phyloP scores from a whole-genome alignment of 306 rosid species.

The Gynostemma pentaphyllum region DNA sequence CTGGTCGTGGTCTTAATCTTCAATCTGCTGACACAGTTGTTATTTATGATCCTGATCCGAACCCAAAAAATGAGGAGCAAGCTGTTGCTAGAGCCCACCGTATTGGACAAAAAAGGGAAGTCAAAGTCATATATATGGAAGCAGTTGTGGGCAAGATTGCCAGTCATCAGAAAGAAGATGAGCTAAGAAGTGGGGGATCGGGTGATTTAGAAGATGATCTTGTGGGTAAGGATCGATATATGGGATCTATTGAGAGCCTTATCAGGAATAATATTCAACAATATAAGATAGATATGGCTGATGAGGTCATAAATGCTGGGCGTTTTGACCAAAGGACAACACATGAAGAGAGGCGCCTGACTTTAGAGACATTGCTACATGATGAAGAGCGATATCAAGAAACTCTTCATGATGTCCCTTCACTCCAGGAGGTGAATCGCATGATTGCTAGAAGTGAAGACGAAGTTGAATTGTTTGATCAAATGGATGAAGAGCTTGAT shows the following conservation, averaged over 20 bases:
- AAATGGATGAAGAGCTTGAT: constrained; percentile 94
- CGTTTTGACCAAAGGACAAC: constrained; percentile 99
- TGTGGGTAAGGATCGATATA: constrained; percentile 94
- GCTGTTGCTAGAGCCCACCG: constrained; percentile 99
- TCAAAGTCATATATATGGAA: constrained; percentile 92
- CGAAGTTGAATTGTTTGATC: constrained; percentile 83
- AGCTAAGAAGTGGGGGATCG: constrained; percentile 64
- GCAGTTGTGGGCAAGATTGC: constrained; percentile 91
- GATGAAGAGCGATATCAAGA: constrained; percentile 97
- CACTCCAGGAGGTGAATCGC: constrained; percentile 90
- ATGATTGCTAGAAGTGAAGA: constrained; percentile 93
- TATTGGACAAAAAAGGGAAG: constrained; percentile 94
- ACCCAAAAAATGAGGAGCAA: constrained; percentile 97
- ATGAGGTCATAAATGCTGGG: constrained; percentile 98
- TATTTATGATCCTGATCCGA: constrained; percentile 97
- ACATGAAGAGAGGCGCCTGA: constrained; percentile 92
- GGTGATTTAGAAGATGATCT: constrained; percentile 86
- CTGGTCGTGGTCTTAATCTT: constrained; percentile 98
- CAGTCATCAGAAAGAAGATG: constrained; percentile 91
- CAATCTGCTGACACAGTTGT: constrained; percentile 97
- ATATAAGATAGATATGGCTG: constrained; percentile 98
- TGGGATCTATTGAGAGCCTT: constrained; percentile 92
- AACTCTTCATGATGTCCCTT: constrained; percentile 88
- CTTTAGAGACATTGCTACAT: constrained; percentile 86
- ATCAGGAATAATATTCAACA: constrained; percentile 93